A percentile compares a stretch with the other conserved stretches of the same genome.
Conservation (phyloP, 2,329 filamentous ascomycete genomes). For the Mycosphaerelloides madeirae region DNA sequence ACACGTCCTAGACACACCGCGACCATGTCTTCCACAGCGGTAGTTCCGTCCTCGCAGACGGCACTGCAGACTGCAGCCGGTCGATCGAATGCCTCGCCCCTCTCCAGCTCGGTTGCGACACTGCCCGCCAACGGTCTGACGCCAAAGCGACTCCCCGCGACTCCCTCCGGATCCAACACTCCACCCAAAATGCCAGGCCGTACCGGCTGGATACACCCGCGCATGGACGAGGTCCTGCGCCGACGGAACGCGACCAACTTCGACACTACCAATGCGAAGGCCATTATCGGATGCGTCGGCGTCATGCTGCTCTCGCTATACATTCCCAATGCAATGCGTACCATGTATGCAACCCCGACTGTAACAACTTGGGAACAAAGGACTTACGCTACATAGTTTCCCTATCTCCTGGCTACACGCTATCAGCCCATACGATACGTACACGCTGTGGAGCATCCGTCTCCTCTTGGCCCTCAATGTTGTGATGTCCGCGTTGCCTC, state of each 20-base stretch:
- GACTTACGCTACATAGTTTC: slow-evolving; percentile 5
- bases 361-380: neutral
- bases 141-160: slow-evolving; percentile 6
- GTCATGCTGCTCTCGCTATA: slow-evolving; percentile 51
- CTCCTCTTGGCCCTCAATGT: slow-evolving; percentile 61
- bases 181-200: slow-evolving; percentile 52
- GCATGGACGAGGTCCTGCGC: slow-evolving; percentile 77
- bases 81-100: slow-evolving; percentile 6
- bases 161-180: slow-evolving; percentile 18
- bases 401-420: slow-evolving; percentile 16
- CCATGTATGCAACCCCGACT: slow-evolving; percentile 16
- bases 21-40: slow-evolving; percentile 26
- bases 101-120: slow-evolving; percentile 2
- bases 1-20: too few species aligned
- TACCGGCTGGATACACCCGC: slow-evolving; percentile 73
- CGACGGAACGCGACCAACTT: slow-evolving; percentile 77
- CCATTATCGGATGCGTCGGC: slow-evolving; percentile 62
- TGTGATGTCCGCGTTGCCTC: slow-evolving; percentile 62
- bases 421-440: slow-evolving; percentile 29
- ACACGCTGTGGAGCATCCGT: slow-evolving; percentile 47
- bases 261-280: slow-evolving; percentile 67
- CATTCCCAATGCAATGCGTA: slow-evolving; percentile 35
- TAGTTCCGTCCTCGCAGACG: slow-evolving; percentile 13
- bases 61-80: slow-evolving; percentile 12
- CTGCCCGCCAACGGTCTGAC: slow-evolving; percentile 16